Evolutionary conservation across 768 basidiomycete species (phyloP).

Genomic region (Mycena rebaudengoi): DNA sequence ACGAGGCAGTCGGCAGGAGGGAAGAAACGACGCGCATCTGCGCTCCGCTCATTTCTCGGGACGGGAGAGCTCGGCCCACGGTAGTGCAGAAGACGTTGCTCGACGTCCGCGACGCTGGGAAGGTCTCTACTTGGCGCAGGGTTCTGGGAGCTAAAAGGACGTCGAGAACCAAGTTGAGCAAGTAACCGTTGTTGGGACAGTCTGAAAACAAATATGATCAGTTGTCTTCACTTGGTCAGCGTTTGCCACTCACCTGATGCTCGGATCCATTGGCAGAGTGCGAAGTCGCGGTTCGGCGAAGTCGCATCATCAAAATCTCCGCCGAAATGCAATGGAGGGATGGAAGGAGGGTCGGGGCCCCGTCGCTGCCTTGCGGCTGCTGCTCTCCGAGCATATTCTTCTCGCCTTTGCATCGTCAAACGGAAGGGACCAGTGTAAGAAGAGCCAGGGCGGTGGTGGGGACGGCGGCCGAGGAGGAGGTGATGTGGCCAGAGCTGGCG

Average conservation of each 20-base stretch:
- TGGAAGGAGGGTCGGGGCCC: slow-evolving; percentile 36
- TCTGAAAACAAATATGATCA: not conserved
- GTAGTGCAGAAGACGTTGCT: slow-evolving; percentile 19
- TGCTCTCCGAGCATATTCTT: slow-evolving; percentile 24
- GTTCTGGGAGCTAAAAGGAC: slow-evolving; percentile 5
- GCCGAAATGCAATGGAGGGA: slow-evolving; percentile 51
- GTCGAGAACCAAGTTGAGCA: not conserved
- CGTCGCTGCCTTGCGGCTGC: slow-evolving; percentile 4
- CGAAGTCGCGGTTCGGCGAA: not conserved
- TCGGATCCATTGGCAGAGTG: not conserved
- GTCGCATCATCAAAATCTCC: slow-evolving; percentile 21
- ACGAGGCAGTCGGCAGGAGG: slow-evolving; percentile 7
- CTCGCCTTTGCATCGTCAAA: slow-evolving; percentile 52
- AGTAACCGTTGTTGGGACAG: not conserved
- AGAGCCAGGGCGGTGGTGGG: slow-evolving; percentile 33
- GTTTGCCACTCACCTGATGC: slow-evolving; percentile 11
- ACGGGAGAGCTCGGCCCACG: slow-evolving; percentile 14
- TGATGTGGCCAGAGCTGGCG: not conserved
- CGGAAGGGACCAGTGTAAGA: slow-evolving; percentile 59
- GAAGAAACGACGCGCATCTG: slow-evolving; percentile 21
- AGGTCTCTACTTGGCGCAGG: slow-evolving; percentile 1
- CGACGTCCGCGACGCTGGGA: slow-evolving; percentile 1
- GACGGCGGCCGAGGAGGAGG: slow-evolving; percentile 12
- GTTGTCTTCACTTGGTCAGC: not conserved
- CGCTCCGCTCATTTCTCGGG: not conserved